phyloP scores from a whole-genome alignment of 305 asterid species.

The Rubia tinctorum region DNA sequence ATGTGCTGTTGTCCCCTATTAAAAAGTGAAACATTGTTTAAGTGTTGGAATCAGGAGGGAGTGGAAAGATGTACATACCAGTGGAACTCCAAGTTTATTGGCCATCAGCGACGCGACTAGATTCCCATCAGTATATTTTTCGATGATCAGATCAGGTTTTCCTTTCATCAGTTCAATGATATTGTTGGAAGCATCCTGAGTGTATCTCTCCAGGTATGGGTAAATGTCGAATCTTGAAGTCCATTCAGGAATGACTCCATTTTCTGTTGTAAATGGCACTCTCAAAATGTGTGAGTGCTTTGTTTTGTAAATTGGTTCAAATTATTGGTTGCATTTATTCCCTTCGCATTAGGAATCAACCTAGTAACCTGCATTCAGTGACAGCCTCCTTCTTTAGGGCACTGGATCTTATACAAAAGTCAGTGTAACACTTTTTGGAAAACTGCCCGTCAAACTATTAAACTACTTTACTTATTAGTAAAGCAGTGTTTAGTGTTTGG shows the following conservation, averaged over 20 bases:
- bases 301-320: slow-evolving; percentile 68
- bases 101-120: slow-evolving; percentile 92
- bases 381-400: neutral
- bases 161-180: slow-evolving; percentile 80
- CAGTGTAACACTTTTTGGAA: no score
- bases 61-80: slow-evolving; percentile 38
- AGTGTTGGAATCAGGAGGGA: neutral
- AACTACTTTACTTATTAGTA: no score
- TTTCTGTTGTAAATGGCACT: slow-evolving; percentile 74
- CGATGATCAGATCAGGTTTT: slow-evolving; percentile 85
- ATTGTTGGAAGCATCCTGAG: slow-evolving; percentile 75
- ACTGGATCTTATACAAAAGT: neutral
- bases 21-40: neutral
- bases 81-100: slow-evolving; percentile 75
- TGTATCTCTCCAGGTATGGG: slow-evolving; percentile 81
- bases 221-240: slow-evolving; percentile 83
- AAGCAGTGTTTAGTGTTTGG: no score
- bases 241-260: slow-evolving; percentile 74
- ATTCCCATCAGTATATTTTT: slow-evolving; percentile 92
- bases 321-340: slow-evolving; percentile 78
- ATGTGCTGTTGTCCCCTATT: slow-evolving; percentile 90
- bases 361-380: slow-evolving; percentile 59
- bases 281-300: slow-evolving; percentile 87
- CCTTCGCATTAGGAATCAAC: slow-evolving; percentile 83
- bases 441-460: no score